These are phyloP conservation scores for Zasmidium cellare DNA, from an alignment of 2,329 filamentous ascomycete species.

Conservation along the genomic window DNA sequence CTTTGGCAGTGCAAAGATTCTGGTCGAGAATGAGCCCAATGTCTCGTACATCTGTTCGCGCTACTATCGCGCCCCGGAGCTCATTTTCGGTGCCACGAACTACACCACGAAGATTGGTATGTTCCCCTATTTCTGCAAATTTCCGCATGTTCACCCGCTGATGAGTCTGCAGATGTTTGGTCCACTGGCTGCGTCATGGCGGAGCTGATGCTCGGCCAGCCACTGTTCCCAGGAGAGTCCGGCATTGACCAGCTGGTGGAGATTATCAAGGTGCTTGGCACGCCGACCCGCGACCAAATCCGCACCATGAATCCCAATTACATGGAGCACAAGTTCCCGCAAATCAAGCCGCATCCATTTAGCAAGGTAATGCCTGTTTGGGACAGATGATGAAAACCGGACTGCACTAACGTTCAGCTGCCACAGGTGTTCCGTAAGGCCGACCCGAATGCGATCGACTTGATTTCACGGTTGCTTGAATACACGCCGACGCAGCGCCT, in stretches of 20 bases:
- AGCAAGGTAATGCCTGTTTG: constrained; percentile 65
- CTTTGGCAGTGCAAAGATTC: constrained; percentile 97
- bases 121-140: constrained; percentile 33
- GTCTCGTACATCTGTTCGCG: constrained; percentile 99
- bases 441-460: constrained; percentile 85
- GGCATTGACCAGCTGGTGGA: constrained; percentile 98
- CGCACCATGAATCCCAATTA: constrained; percentile 99
- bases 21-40: constrained; percentile 98
- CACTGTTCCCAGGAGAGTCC: constrained; percentile 95
- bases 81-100: constrained; percentile 98
- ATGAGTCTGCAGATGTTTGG: constrained; percentile 78
- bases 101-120: constrained; percentile 99
- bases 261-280: constrained; percentile 98
- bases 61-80: constrained; percentile 95
- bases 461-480: constrained; percentile 90
- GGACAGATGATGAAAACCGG: not conserved
- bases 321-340: constrained; percentile 99
- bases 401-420: constrained; percentile 11
- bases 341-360: constrained; percentile 99
- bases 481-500: constrained; percentile 97
- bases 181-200: constrained; percentile 99
- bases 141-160: constrained; percentile 11
- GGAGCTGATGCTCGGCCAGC: constrained; percentile 97
- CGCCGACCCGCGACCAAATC: constrained; percentile 95
- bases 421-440: constrained; percentile 89